These are phyloP conservation scores for Kwoniella pini DNA, from an alignment of 768 basidiomycete species.

Conservation along the genomic window DNA sequence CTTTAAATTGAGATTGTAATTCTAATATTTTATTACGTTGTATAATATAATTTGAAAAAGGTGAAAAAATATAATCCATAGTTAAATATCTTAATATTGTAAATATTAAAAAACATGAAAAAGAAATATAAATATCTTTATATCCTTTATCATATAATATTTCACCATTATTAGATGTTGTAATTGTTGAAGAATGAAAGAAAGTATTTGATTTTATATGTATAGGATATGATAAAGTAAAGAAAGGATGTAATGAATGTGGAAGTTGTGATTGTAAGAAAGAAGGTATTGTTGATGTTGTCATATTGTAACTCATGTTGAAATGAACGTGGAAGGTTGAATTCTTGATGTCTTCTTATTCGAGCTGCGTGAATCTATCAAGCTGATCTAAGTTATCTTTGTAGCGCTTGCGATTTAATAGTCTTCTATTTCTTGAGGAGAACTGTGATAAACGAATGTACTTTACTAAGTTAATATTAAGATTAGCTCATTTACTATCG, in stretches of 20 bases:
- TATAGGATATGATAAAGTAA: conserved; percentile 40
- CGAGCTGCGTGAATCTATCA: too few species aligned
- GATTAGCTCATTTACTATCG: too few species aligned
- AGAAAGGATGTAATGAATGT: conserved; percentile 33
- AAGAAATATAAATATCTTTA: conserved; percentile 71
- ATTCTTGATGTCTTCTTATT: neutral
- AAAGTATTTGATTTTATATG: conserved; percentile 1
- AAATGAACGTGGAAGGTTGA: neutral
- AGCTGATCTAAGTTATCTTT: too few species aligned
- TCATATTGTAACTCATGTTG: conserved; percentile 32
- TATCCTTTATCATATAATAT: conserved; percentile 71
- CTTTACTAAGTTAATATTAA: too few species aligned
- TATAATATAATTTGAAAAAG: conserved; percentile 77
- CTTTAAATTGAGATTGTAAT: neutral
- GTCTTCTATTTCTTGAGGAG: too few species aligned
- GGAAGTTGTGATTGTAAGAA: conserved; percentile 28
- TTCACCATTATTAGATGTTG: neutral
- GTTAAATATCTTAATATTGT: conserved; percentile 78
- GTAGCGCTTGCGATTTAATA: too few species aligned
- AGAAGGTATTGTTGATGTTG: conserved; percentile 12
- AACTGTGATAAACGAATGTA: too few species aligned
- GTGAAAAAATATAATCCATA: conserved; percentile 73
- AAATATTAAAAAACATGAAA: conserved; percentile 81
- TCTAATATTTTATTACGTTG: conserved; percentile 32
- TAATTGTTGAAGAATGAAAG: conserved; percentile 2